Percentiles rank a stretch among this genome's conserved stretches.
phyloP scores from a whole-genome alignment of 2,329 filamentous ascomycete species.

The Fragosphaeria purpurea region DNA sequence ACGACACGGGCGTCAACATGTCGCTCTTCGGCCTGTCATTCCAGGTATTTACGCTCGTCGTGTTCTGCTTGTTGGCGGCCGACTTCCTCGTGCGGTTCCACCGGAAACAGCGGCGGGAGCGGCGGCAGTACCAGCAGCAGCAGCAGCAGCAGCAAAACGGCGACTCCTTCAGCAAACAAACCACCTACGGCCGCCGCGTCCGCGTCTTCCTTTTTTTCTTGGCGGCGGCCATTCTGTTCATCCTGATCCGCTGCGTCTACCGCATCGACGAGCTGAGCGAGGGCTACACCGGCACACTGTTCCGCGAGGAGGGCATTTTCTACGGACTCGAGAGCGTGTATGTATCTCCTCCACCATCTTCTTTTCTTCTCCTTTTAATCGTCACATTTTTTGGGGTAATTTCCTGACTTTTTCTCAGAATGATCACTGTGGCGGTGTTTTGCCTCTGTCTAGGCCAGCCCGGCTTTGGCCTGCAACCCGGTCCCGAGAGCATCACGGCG shows the following conservation, averaged over 20 bases:
- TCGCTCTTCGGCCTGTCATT: conserved; percentile 47
- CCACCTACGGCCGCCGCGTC: neutral
- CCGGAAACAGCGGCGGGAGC: conserved; percentile 7
- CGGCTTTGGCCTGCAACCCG: conserved; percentile 11
- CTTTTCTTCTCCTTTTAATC: neutral
- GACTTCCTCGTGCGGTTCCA: conserved; percentile 37
- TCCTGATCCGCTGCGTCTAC: conserved; percentile 47
- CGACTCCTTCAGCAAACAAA: neutral
- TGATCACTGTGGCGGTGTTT: conserved; percentile 12
- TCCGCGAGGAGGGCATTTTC: conserved; percentile 40
- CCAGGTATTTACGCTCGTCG: conserved; percentile 44
- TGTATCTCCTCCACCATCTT: neutral
- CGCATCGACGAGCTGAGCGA: conserved; percentile 55
- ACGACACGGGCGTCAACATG: conserved; percentile 35
- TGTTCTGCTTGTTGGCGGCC: conserved; percentile 38
- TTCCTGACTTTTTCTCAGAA: neutral
- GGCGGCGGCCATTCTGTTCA: conserved; percentile 42
- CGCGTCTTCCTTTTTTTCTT: conserved; percentile 41
- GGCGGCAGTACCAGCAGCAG: conserved; percentile 11
- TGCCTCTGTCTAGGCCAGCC: conserved; percentile 12
- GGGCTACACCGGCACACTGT: conserved; percentile 48
- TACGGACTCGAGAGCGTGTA: conserved; percentile 44
- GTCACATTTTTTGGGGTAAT: neutral
- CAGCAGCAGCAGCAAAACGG: conserved; percentile 8
- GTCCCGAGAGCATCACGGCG: neutral